Evolutionary conservation across 495 filamentous ascomycete genomes (phyloP).

Genomic region (Trichoderma erinaceum): DNA sequence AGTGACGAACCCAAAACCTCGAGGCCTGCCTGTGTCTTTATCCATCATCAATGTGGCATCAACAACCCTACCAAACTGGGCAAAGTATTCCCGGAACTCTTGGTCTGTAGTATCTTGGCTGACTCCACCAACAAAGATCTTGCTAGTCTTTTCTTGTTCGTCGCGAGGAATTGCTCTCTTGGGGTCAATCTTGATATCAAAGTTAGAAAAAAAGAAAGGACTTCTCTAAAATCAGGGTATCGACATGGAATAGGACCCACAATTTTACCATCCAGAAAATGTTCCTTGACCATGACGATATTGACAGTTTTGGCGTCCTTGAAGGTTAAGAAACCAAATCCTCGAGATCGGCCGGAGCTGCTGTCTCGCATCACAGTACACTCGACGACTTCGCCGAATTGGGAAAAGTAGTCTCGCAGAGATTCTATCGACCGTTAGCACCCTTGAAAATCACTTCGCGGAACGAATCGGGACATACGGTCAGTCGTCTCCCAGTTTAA

Average conservation of each 20-base stretch:
- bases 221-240: neutral
- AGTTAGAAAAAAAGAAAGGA: neutral
- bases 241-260: slow-evolving; percentile 48
- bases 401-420: slow-evolving; percentile 95
- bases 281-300: slow-evolving; percentile 99
- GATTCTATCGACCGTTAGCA: slow-evolving; percentile 59
- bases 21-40: slow-evolving; percentile 92
- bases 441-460: slow-evolving; percentile 2
- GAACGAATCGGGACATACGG: slow-evolving; percentile 54
- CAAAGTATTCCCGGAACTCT: slow-evolving; percentile 94
- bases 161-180: slow-evolving; percentile 97
- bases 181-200: slow-evolving; percentile 71
- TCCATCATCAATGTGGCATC: slow-evolving; percentile 99
- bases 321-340: slow-evolving; percentile 97
- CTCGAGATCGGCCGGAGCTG: slow-evolving; percentile 84
- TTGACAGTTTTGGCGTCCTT: slow-evolving; percentile 96
- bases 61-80: slow-evolving; percentile 89
- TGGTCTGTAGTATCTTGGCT: slow-evolving; percentile 94
- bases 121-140: slow-evolving; percentile 97
- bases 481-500: slow-evolving; percentile 99
- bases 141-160: slow-evolving; percentile 94
- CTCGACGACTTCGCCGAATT: slow-evolving; percentile 94
- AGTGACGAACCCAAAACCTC: slow-evolving; percentile 98
- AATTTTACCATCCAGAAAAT: slow-evolving; percentile 96
- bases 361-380: slow-evolving; percentile 98